Evolutionary conservation across 2,329 filamentous ascomycete species (phyloP), one percentile per base, ranked within the genome.

Genomic region (Botrytis medusae): DNA sequence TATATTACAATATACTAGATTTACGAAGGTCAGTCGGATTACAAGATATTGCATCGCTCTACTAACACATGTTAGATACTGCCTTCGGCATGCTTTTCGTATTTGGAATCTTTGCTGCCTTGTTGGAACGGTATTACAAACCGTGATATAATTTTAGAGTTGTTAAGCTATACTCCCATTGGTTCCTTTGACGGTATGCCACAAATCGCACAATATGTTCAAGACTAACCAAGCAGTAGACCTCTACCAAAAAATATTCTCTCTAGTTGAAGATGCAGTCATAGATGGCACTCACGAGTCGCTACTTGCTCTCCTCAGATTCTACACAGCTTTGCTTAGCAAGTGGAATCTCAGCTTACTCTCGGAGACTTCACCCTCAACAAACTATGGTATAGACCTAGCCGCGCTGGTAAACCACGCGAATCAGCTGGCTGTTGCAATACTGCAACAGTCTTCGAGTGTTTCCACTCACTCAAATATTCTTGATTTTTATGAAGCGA

Each of bases 401-500:
- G 79, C 82, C 74, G 77, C 83, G 61, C 79, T 89, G 71, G 78
- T 86, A 79, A 77, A 82, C 78, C 86, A 88, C 76, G 84, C 86
- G 80, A 86, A 88, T 82, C 81, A 84, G 7, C 85, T 93, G 29
- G 83, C 87, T 60, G 84, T 92, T 4, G 87, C 89, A 0, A 82
- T 92, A 14, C 81, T 90, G 10, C 91, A 93, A 81, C 85, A 85
- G 69, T 82, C 83, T 80, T 73, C 72, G n/a, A 82, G 79, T 57
- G 78, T 82, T 40, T 75, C 83, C 2, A 85, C 86, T 2, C 82
- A 87, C 54, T 88, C 89, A 10, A 83, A 86, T 32, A 84, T 94
- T 25, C 86, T 93, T 48, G 89, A 90, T 79, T 94, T 95, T 82
- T 93, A 92, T 81, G 88, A 91, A 75, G 84, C 87, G 71, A 85